Base-by-base conservation (phyloP, 768 basidiomycete species). In the Rhizopogon roseolus region DNA sequence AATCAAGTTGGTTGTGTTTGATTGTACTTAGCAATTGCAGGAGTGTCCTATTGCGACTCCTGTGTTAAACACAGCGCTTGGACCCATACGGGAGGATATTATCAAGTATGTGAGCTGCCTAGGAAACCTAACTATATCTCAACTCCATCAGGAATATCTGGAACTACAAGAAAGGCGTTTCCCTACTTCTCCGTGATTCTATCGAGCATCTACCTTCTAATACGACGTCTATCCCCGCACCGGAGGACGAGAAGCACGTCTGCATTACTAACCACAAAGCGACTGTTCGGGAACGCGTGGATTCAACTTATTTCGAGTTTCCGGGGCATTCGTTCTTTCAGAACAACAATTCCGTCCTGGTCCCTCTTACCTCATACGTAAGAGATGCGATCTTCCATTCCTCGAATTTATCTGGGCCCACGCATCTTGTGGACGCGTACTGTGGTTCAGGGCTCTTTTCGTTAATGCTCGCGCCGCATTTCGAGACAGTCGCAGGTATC, bases 401-500 rank as follows among this genome's bases (percentile, higher is more conserved):
- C 0, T 40, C 64, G 16, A 9, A 13, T 8, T 9, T 28, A 19
- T 16, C 51, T 4, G 57, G 52, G 6, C 84, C 83, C 1, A 93
- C 90, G 0, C 94, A 96, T 69, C 86, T 98, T 42, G 92, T 99
- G 29, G 96, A 99, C 66, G 85, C 95, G 2, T 96, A 96, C 70
- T 98, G 93, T 66, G 93, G 93, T 41, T 82, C 85, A 13, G 93
- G 93, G 4, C 80, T 95, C 50, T 95, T 96, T 69, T 84, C 90
- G 3, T 85, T 96, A 74, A 81, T 83, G 11, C 85, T 98, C 46
- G 86, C 88, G 3, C 79, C 82, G 0, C 71, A 81, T 57, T 97
- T 98, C 67, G 64, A 76, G 16, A 76, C 72, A n/a, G 81, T 97
- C 36, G 84, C 88, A 1, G 96, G 96, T 4, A 93, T 97, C 59